These are phyloP conservation scores for Metarhizium rileyi DNA, from an alignment of 2,329 filamentous ascomycete species.

Conservation along the genomic window DNA sequence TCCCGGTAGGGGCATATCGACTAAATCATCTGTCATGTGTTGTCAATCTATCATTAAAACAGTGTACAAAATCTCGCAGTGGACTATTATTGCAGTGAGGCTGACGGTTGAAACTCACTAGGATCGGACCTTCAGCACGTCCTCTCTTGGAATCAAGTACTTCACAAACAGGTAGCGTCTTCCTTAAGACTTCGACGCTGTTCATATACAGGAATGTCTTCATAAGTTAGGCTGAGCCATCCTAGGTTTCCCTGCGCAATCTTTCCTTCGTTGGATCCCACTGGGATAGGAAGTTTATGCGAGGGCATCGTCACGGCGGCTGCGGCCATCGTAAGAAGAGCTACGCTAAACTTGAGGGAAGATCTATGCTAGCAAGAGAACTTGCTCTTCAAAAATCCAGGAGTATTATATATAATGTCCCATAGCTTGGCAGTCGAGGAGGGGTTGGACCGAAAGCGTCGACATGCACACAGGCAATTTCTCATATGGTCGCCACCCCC, in stretches of 20 bases:
- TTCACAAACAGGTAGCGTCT: slow-evolving; percentile 3
- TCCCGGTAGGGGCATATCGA: slow-evolving; percentile 2
- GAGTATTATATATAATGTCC: neutral
- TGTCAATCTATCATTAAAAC: neutral
- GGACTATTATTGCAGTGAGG: neutral
- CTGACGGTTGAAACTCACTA: neutral
- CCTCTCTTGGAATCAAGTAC: slow-evolving; percentile 1
- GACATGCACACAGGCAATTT: neutral
- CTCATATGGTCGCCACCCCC: neutral
- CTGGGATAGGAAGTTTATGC: neutral
- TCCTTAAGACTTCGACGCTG: neutral
- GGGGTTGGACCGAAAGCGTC: neutral
- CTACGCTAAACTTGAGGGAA: neutral
- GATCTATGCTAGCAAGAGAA: neutral
- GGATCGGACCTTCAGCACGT: slow-evolving; percentile 1
- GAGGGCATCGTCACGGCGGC: neutral
- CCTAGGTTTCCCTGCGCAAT: neutral
- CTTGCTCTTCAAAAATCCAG: neutral
- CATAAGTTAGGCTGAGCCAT: neutral
- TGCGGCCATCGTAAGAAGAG: neutral
- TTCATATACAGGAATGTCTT: neutral
- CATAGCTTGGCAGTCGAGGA: neutral
- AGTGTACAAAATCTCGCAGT: neutral
- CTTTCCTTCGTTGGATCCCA: slow-evolving; percentile 4
- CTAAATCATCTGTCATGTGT: neutral